Evolutionary conservation across 768 basidiomycete genomes (phyloP), one percentile per base, ranked within the genome.

Genomic region (Rhodotorula paludigena): DNA sequence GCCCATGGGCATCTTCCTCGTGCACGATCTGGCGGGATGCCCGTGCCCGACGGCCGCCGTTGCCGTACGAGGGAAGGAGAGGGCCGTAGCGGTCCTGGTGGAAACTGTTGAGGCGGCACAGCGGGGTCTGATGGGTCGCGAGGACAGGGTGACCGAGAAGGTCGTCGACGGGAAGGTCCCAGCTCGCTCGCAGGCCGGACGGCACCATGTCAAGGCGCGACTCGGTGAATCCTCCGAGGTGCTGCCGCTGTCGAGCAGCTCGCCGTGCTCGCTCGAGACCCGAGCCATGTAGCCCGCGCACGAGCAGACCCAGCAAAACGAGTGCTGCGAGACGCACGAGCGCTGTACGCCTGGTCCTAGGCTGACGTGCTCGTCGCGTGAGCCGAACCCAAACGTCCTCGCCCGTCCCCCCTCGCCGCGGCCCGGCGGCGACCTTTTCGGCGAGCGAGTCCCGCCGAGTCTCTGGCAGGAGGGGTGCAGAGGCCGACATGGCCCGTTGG

Each of bases 61-160:
- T 12, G 35, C 44, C 32, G 47, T 64, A 57, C 7, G 55, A 57
- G 12, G 63, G 55, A 5, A 52, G 41, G 33, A 64, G 49, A 18
- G 63, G 56, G 11, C 49, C 56, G 57, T 57, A 64, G 25, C 56
- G 63, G 28, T 51, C 49, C 28, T 65, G 64, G 36, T 58, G 57
- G 42, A 30, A 47, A 5, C 41, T 36, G 49, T 54, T 59, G 57
- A 65, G 64, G 12, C 51, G 42, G 51, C 64, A 65, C 10, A 25
- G 3, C 6, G 63, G 56, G 9, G 57, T 39, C 5, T 28, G 16
- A 32, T 53, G 51, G n/a, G 20, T 3, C 14, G 47, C 30, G 57
- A 65, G 64, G 39, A 65, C 51, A 5, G 57, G 64, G 30, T 65
- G 39, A 28, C 30, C 25, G 41, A 65, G 57, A n/a, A 65, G 41